Conservation (phyloP, 495 filamentous ascomycete genomes). For the Aspergillus leporis region DNA sequence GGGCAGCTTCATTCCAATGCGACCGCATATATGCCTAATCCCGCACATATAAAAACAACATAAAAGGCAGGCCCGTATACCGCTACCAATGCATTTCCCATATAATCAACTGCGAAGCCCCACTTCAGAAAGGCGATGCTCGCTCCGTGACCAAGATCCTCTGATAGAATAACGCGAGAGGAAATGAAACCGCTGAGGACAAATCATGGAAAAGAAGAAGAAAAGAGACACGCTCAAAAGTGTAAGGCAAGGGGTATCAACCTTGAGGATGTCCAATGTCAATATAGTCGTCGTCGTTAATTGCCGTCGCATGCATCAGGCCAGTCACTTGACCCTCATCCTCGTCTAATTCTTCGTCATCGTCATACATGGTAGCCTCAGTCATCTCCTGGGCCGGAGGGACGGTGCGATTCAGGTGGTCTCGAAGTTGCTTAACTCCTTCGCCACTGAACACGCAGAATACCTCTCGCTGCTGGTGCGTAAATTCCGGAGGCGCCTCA, state of each 20-base stretch:
- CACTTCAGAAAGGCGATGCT: constrained; percentile 28
- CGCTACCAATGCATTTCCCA: constrained; percentile 39
- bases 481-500: constrained; percentile 88
- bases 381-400: constrained; percentile 35
- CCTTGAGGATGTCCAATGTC: constrained; percentile 42
- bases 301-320: constrained; percentile 53
- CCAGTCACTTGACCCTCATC: constrained; percentile 57
- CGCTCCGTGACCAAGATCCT: constrained; percentile 8
- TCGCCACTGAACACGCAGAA: constrained; percentile 96
- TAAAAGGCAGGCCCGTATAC: constrained; percentile 16
- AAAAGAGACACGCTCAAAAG: constrained; percentile 21
- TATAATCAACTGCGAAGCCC: constrained; percentile 24
- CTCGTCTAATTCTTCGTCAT: constrained; percentile 55
- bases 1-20: constrained; percentile 14
- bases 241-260: constrained; percentile 38
- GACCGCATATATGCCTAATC: constrained; percentile 22
- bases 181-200: constrained; percentile 8
- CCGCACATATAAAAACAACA: constrained; percentile 25
- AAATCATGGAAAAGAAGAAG: constrained; percentile 8
- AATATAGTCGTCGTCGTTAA: constrained; percentile 54
- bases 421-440: constrained; percentile 76
- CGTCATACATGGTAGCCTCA: constrained; percentile 56
- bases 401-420: constrained; percentile 63
- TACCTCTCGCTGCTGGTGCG: constrained; percentile 87
- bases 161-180: background rate